A percentile compares a stretch with the other conserved stretches of the same genome.
Evolutionary conservation across 805 yeast genomes (phyloP).

Genomic region (Pichia exigua): DNA sequence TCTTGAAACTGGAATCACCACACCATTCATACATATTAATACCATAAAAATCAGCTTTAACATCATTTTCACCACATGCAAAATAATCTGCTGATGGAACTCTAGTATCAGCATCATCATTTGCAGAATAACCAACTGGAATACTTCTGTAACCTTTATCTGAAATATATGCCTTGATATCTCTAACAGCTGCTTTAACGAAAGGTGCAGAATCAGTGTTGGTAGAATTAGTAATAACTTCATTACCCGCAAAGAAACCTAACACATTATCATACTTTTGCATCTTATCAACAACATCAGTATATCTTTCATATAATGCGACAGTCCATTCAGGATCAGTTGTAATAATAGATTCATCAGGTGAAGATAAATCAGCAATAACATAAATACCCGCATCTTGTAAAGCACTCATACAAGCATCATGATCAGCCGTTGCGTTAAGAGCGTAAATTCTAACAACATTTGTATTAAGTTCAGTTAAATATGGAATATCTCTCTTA

Average conservation of each 20-base stretch:
- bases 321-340: conserved; percentile 72
- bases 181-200: conserved; percentile 95
- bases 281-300: conserved; percentile 73
- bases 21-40: conserved; percentile 89
- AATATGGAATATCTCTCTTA: conserved; percentile 74
- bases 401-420: conserved; percentile 65
- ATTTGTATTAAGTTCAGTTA: conserved; percentile 61
- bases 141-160: conserved; percentile 60
- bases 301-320: conserved; percentile 66
- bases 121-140: conserved; percentile 92
- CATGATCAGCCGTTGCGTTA: conserved; percentile 64
- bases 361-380: conserved; percentile 84
- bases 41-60: conserved; percentile 73
- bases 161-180: conserved; percentile 67
- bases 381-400: conserved; percentile 87
- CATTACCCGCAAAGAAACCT: conserved; percentile 97
- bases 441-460: conserved; percentile 82
- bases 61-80: conserved; percentile 65
- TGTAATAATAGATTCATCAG: conserved; percentile 69
- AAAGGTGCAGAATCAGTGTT: conserved; percentile 89
- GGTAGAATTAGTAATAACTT: conserved; percentile 77
- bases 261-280: conserved; percentile 70
- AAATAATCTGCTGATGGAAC: conserved; percentile 75
- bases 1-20: conserved; percentile 50
- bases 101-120: conserved; percentile 81